phyloP scores from a whole-genome alignment of 257 asterid species.

The Rhazya stricta region DNA sequence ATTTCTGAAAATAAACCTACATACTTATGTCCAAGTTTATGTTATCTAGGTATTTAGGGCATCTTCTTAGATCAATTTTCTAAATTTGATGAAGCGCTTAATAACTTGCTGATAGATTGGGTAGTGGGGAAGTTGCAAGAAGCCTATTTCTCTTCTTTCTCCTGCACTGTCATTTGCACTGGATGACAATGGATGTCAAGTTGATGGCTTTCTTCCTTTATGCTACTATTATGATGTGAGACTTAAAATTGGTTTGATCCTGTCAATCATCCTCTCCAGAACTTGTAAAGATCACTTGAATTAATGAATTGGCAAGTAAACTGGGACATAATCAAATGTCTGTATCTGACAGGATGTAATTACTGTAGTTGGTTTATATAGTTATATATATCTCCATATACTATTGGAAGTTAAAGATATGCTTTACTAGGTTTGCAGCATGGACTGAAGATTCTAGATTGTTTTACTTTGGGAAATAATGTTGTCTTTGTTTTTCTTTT shows the following conservation, averaged over 20 bases:
- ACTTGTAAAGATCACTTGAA: background rate
- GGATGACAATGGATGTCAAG: background rate
- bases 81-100: background rate
- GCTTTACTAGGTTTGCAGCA: background rate
- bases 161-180: background rate
- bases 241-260: background rate
- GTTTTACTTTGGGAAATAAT: background rate
- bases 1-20: background rate
- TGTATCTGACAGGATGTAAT: background rate
- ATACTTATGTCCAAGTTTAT: background rate
- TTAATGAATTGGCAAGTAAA: conserved; percentile 1
- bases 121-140: background rate
- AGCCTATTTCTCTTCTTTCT: background rate
- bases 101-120: background rate
- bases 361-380: background rate
- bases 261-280: background rate
- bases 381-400: background rate
- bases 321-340: background rate
- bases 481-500: background rate
- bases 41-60: background rate
- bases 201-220: background rate
- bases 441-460: background rate
- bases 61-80: background rate
- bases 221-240: background rate
- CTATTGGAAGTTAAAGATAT: background rate